Conservation (phyloP, 2,329 filamentous ascomycete species). For the Penicillium sp. region DNA sequence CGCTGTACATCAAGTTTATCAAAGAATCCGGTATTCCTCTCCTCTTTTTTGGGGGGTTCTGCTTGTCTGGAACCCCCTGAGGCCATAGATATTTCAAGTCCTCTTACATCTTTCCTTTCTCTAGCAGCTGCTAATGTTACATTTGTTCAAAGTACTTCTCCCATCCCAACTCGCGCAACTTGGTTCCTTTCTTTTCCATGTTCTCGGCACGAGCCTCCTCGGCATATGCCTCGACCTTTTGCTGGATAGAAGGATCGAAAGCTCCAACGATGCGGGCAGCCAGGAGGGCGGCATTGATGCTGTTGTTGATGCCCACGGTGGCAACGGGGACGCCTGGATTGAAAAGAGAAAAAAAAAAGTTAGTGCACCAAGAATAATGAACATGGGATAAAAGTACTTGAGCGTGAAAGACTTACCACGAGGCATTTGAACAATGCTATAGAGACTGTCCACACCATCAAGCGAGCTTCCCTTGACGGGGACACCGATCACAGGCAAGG, state of each 20-base stretch:
- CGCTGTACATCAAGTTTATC: not conserved
- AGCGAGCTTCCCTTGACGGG: conserved; percentile 68
- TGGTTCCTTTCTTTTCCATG: conserved; percentile 39
- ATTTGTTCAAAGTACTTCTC: conserved; percentile 43
- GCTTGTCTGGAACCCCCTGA: no score
- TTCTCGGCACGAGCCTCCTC: conserved; percentile 38
- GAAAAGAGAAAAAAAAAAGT: conserved; percentile 29
- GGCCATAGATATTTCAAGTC: no score
- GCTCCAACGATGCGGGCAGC: conserved; percentile 62
- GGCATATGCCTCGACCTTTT: conserved; percentile 40
- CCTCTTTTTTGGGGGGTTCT: no score
- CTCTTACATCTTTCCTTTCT: no score
- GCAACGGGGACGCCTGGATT: conserved; percentile 60
- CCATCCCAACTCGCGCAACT: conserved; percentile 40
- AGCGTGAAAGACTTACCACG: conserved; percentile 37
- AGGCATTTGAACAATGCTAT: conserved; percentile 74
- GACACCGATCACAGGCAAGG: conserved; percentile 69
- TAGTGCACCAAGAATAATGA: conserved; percentile 1
- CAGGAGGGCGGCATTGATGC: conserved; percentile 68
- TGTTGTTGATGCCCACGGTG: conserved; percentile 74
- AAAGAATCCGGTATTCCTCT: no score
- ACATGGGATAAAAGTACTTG: not conserved
- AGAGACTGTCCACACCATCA: conserved; percentile 64
- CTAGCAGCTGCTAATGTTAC: conserved; percentile 11
- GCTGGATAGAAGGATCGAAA: conserved; percentile 36